Base-by-base conservation (phyloP, 352 stramenopile genomes). In the Hyaloperonospora brassicae region DNA sequence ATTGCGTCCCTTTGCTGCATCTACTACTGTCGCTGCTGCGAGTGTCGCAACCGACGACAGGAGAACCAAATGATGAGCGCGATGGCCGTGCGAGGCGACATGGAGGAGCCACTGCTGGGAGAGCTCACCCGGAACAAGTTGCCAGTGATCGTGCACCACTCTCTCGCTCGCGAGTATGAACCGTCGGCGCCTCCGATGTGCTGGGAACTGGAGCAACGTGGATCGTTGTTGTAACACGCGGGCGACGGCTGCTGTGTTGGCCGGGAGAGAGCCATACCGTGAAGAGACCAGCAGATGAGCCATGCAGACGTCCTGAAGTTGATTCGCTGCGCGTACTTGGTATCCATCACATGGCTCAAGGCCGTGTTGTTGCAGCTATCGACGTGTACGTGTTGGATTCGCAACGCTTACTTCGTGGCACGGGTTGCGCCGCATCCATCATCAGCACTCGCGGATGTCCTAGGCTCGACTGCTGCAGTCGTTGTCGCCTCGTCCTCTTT, bases 91-190 rank as follows among this genome's bases (percentile, higher is more conserved):
- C 63, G 81, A 11, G 79, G 62, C 50, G 73, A 90, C 55, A 81
- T 88, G 72, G 68, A 87, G 46, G 62, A 87, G 59, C 77, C 80
- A 17, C 72, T 90, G 39, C 64, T 90, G 6, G 61, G 69, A 0
- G 62, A 55, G 4, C 59, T 59, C 3, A 59, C 65, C 25, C 79
- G 84, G 55, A 57, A 73, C 34, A 50, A 83, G 23, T 61, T 72
- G 8, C 56, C 62, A 11, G 22, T 44, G 12, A 64, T 69, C 27
- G 66, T 86, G 14, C 22, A 36, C 14, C 42, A 59, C 1, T 70
- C 76, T 25, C 76, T 83, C 6, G 66, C 76, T 7, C 78, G 79
- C 48, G 55, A 84, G 11, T 75, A 88, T 30, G 62, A 89, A 34
- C 78, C 78, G 34, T 85, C 81, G 2, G 81, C 81, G 5, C 81